phyloP scores from a whole-genome alignment of 1,284 basidiomycete genomes.

The Ustilago vetiveriae region DNA sequence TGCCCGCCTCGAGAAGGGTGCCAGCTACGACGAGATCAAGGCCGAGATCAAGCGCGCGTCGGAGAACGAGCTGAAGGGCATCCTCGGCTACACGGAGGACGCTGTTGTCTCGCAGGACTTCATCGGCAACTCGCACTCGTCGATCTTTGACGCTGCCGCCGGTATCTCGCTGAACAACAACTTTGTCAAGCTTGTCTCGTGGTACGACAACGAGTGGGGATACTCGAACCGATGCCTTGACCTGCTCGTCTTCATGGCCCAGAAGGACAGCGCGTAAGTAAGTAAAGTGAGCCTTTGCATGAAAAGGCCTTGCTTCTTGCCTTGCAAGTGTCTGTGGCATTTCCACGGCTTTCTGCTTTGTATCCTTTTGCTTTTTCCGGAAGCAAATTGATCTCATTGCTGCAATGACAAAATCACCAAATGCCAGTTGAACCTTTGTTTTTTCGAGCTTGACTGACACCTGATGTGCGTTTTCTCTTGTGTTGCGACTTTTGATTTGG shows the following conservation, averaged over 20 bases:
- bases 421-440: background rate
- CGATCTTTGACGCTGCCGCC: conserved; percentile 79
- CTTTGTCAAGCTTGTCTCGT: conserved; percentile 94
- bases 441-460: conserved; percentile 1
- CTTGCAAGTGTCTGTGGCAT: too few species aligned
- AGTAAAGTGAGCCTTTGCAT: conserved; percentile 9
- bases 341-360: background rate
- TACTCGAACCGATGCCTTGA: conserved; percentile 96
- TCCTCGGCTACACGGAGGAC: conserved; percentile 95
- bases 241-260: conserved; percentile 83
- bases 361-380: background rate
- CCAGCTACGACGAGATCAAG: conserved; percentile 91
- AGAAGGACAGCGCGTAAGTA: conserved; percentile 69
- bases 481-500: background rate
- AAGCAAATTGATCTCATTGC: background rate
- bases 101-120: conserved; percentile 79
- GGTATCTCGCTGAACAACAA: conserved; percentile 91
- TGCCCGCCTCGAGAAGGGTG: conserved; percentile 84
- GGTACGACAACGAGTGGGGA: conserved; percentile 88
- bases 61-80: conserved; percentile 76
- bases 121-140: conserved; percentile 75
- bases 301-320: conserved; percentile 2
- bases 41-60: conserved; percentile 83
- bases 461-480: background rate
- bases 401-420: conserved; percentile 5